phyloP scores from a whole-genome alignment of 768 basidiomycete species.

The Trametes punicea region DNA sequence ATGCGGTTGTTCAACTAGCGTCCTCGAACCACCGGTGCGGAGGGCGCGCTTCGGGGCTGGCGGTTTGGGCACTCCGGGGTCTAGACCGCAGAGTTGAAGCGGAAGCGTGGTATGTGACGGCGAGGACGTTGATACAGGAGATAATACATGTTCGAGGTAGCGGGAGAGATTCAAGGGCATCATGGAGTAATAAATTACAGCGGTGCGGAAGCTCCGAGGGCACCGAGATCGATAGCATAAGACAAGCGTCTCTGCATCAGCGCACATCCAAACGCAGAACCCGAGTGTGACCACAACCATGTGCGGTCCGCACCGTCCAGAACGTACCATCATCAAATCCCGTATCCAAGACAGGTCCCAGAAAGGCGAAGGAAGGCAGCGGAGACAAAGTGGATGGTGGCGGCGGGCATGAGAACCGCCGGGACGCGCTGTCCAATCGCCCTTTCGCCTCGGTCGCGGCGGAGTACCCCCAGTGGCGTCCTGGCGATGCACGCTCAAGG shows the following conservation, averaged over 20 bases:
- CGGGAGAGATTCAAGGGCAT: not conserved
- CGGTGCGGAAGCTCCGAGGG: not conserved
- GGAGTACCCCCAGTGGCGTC: not conserved
- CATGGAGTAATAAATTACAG: not conserved
- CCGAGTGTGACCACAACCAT: not conserved
- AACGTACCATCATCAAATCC: not conserved
- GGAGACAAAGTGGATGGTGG: constrained; percentile 9
- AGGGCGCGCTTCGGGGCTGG: too few relatives aligned
- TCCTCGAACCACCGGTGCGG: too few relatives aligned
- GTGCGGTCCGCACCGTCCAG: not conserved
- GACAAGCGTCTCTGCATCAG: not conserved
- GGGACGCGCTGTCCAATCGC: not conserved
- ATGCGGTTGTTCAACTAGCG: too few relatives aligned
- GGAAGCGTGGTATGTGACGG: not conserved
- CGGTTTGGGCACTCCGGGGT: too few relatives aligned
- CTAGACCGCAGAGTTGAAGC: too few relatives aligned
- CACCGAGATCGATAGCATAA: constrained; percentile 1
- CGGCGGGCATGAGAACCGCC: constrained; percentile 8
- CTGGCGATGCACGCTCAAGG: not conserved
- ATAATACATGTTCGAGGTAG: not conserved
- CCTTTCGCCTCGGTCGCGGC: not conserved
- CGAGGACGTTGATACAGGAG: not conserved
- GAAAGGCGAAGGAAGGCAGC: not conserved
- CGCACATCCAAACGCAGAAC: not conserved
- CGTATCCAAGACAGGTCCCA: not conserved